Conservation (phyloP, 495 filamentous ascomycete species). For the Neurospora sublineolata region DNA sequence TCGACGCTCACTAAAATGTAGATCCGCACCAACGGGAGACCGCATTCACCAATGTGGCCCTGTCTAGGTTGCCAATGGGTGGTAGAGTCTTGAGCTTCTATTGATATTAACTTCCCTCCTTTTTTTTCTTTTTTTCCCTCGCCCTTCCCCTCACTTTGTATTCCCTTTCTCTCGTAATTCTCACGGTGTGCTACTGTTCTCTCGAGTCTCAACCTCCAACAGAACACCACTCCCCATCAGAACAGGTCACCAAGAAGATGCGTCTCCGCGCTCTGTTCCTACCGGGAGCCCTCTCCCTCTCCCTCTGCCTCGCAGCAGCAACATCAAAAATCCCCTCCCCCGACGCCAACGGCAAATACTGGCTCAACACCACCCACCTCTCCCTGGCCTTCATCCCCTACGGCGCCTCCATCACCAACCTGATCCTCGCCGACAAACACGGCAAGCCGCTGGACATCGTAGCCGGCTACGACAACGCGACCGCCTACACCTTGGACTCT, state of each 20-base stretch:
- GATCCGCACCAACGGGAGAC: neutral
- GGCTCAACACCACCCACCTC: constrained; percentile 61
- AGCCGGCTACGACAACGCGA: constrained; percentile 69
- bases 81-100: neutral
- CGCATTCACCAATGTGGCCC: neutral
- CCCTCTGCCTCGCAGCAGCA: too few relatives aligned
- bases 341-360: constrained; percentile 50
- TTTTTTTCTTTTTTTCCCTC: neutral
- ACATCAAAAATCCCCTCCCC: constrained; percentile 16
- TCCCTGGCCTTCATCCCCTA: constrained; percentile 66
- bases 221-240: neutral
- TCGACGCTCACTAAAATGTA: neutral
- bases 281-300: constrained; percentile 1
- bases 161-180: neutral
- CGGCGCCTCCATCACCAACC: constrained; percentile 63
- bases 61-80: neutral
- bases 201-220: neutral
- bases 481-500: constrained; percentile 52
- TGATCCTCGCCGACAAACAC: constrained; percentile 60
- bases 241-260: neutral
- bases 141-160: neutral
- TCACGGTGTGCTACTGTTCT: neutral
- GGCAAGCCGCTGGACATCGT: constrained; percentile 57
- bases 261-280: constrained; percentile 19
- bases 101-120: neutral